Evolutionary conservation across 1,139 yeast genomes (phyloP).

Genomic region (Protomyces inouyei): DNA sequence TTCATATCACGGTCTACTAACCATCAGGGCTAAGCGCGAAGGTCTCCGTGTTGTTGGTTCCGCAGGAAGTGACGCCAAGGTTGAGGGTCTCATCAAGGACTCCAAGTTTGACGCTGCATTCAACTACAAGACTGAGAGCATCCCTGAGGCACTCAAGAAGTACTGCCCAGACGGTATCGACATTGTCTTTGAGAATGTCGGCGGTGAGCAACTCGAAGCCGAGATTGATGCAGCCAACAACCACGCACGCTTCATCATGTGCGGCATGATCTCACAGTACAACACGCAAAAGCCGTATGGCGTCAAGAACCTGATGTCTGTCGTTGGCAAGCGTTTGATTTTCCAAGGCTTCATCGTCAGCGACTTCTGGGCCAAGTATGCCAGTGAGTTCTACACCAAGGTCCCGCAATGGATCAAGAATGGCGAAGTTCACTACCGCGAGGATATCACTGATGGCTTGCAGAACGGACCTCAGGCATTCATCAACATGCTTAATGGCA

Average conservation of each 20-base stretch:
- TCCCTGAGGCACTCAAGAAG: constrained; percentile 37
- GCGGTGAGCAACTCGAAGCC: constrained; percentile 55
- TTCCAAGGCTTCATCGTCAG: constrained; percentile 33
- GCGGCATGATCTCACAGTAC: constrained; percentile 62
- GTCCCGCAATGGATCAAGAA: constrained; percentile 27
- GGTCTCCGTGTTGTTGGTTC: constrained; percentile 59
- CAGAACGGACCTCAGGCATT: constrained; percentile 30
- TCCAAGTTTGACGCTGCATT: constrained; percentile 52
- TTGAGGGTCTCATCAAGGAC: constrained; percentile 46
- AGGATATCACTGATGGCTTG: constrained; percentile 31
- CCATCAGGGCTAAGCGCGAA: constrained; percentile 47
- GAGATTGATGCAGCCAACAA: constrained; percentile 45
- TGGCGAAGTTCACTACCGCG: constrained; percentile 29
- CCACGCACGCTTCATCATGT: constrained; percentile 50
- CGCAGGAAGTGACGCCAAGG: constrained; percentile 59
- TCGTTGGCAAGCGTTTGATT: constrained; percentile 32
- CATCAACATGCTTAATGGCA: constrained; percentile 31
- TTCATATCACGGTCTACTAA: too few species aligned
- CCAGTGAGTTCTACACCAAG: constrained; percentile 16
- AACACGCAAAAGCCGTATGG: constrained; percentile 43
- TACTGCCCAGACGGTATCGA: constrained; percentile 35
- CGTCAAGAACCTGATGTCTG: constrained; percentile 28
- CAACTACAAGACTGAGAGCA: constrained; percentile 51
- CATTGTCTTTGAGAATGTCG: constrained; percentile 45
- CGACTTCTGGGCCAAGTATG: constrained; percentile 29